Evolutionary conservation across 805 yeast genomes (phyloP).

Genomic region (Spathaspora gorwiae): DNA sequence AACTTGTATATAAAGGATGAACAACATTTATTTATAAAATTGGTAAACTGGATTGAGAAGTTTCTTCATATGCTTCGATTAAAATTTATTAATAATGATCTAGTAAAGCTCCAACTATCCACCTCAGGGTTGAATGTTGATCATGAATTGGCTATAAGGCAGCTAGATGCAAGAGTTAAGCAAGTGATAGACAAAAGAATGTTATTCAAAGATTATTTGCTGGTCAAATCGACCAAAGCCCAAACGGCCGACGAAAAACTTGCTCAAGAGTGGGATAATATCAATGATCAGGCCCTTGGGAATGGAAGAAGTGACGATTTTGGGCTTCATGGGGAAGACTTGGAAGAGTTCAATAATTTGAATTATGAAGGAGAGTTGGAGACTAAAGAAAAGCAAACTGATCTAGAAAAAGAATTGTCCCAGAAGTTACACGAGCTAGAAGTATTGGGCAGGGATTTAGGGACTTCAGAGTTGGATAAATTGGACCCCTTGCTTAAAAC

Average conservation of each 20-base stretch:
- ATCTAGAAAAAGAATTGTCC: slow-evolving; percentile 8
- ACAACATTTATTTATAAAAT: slow-evolving; percentile 62
- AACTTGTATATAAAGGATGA: slow-evolving; percentile 77
- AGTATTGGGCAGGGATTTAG: slow-evolving; percentile 7
- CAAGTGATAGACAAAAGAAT: slow-evolving; percentile 34
- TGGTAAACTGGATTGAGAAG: slow-evolving; percentile 69
- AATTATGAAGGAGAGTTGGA: slow-evolving; percentile 13
- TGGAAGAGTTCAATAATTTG: slow-evolving; percentile 39
- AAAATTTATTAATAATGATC: slow-evolving; percentile 45
- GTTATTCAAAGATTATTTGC: slow-evolving; percentile 32
- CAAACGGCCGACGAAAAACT: slow-evolving; percentile 15
- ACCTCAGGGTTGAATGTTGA: slow-evolving; percentile 30
- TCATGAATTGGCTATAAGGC: slow-evolving; percentile 26
- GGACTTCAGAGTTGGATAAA: slow-evolving; percentile 30
- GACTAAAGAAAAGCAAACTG: slow-evolving; percentile 5
- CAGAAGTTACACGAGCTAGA: slow-evolving; percentile 14
- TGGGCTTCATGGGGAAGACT: slow-evolving; percentile 38
- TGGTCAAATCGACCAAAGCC: slow-evolving; percentile 13
- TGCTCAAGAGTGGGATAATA: slow-evolving; percentile 41
- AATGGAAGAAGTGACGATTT: slow-evolving; percentile 23
- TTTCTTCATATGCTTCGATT: slow-evolving; percentile 60
- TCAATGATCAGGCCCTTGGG: slow-evolving; percentile 30
- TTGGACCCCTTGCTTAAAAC: slow-evolving; percentile 13
- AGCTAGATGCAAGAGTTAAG: slow-evolving; percentile 37
- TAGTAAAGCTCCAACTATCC: slow-evolving; percentile 28